Conservation (phyloP, 1,284 basidiomycete genomes). For the Bondarzewia mesenterica region DNA sequence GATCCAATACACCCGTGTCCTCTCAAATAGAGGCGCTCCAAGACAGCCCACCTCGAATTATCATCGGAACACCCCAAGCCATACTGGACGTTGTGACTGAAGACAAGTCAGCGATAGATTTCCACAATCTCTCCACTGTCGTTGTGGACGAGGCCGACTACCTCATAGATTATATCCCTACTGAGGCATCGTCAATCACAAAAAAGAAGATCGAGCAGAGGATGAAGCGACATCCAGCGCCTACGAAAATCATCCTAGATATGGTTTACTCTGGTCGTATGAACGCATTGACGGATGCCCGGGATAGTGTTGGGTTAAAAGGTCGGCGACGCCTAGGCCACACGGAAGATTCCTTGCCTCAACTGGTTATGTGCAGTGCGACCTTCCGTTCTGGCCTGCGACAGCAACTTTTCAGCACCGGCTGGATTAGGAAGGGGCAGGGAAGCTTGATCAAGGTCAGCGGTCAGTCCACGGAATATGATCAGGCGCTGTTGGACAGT, state of each 20-base stretch:
- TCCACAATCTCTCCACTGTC: conserved; percentile 43
- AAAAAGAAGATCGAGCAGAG: conserved; percentile 30
- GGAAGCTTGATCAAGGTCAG: conserved; percentile 39
- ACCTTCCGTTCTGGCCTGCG: conserved; percentile 53
- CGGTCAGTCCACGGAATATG: conserved; percentile 14
- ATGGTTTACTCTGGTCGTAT: conserved; percentile 31
- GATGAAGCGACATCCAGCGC: conserved; percentile 43
- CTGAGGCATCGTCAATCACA: conserved; percentile 29
- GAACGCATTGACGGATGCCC: not conserved
- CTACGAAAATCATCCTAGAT: conserved; percentile 52
- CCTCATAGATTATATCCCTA: conserved; percentile 43
- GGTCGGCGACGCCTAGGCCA: not conserved
- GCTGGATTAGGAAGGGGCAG: conserved; percentile 41
- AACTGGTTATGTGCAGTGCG: conserved; percentile 62
- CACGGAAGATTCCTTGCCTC: conserved; percentile 28
- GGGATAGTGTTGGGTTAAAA: not conserved
- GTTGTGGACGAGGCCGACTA: conserved; percentile 73
- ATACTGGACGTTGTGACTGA: conserved; percentile 45
- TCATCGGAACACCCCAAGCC: conserved; percentile 66
- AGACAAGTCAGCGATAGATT: conserved; percentile 33
- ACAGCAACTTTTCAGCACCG: conserved; percentile 40
- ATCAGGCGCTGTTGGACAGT: conserved; percentile 1
- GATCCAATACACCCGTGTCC: conserved; percentile 21
- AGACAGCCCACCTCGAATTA: conserved; percentile 48
- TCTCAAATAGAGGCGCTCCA: conserved; percentile 32